Percentiles rank a stretch among this genome's conserved stretches.
Evolutionary conservation across 2,329 filamentous ascomycete species (phyloP).

Genomic region (Purpureocillium lavendulum): DNA sequence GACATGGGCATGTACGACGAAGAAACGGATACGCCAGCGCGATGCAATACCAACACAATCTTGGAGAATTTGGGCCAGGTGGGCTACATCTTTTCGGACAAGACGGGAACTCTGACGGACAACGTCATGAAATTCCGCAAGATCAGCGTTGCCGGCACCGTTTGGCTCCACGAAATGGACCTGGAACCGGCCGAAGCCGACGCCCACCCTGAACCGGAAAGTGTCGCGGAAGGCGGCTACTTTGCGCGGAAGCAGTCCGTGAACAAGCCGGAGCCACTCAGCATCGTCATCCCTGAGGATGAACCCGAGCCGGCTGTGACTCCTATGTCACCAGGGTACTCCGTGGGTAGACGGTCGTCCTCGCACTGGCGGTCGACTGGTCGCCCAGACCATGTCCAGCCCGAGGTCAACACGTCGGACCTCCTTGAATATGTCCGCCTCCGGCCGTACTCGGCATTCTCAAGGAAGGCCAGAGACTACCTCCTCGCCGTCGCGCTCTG

Average conservation of each 20-base stretch:
- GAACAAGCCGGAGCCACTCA: constrained; percentile 18
- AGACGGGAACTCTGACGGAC: constrained; percentile 89
- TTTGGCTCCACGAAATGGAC: constrained; percentile 80
- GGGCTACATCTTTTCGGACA: constrained; percentile 85
- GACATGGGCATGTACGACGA: constrained; percentile 91
- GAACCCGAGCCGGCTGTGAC: constrained; percentile 11
- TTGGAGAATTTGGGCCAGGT: constrained; percentile 90
- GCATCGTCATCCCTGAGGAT: constrained; percentile 22
- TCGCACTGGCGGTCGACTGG: constrained; percentile 42
- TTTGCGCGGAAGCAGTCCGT: constrained; percentile 14
- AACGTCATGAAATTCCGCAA: constrained; percentile 96
- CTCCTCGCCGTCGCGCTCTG: constrained; percentile 79
- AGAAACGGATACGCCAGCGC: constrained; percentile 73
- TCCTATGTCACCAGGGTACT: constrained; percentile 21
- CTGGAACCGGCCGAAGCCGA: constrained; percentile 31
- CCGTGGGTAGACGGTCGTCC: constrained; percentile 32
- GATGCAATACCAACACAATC: constrained; percentile 89
- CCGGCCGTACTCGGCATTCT: constrained; percentile 68
- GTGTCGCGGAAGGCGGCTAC: constrained; percentile 1
- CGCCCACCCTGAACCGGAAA: constrained; percentile 9
- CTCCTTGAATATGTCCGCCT: constrained; percentile 69
- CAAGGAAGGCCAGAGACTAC: constrained; percentile 72
- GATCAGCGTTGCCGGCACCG: constrained; percentile 79
- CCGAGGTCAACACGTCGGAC: constrained; percentile 59
- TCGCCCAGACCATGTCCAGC: constrained; percentile 40